Evolutionary conservation across 345 rosid species (phyloP).

Genomic region (Luvunga scandens): DNA sequence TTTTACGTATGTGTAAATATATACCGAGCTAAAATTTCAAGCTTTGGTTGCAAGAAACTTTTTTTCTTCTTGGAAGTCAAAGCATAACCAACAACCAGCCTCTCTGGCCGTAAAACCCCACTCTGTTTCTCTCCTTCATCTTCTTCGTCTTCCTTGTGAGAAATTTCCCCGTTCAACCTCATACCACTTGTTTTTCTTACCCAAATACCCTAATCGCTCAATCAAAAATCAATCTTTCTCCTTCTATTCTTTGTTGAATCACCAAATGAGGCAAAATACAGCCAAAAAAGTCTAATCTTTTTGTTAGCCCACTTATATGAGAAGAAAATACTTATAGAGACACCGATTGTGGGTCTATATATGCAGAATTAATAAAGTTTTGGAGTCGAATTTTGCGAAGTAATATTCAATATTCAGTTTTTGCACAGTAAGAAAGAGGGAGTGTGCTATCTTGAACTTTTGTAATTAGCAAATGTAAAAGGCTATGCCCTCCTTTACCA

Average conservation of each 20-base stretch:
- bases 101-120: slow-evolving; percentile 28
- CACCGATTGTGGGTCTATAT: neutral
- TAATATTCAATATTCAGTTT: neutral
- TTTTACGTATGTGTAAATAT: neutral
- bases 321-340: neutral
- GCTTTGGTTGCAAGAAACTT: slow-evolving; percentile 88
- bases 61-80: slow-evolving; percentile 86
- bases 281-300: neutral
- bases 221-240: neutral
- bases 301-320: neutral
- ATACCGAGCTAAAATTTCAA: slow-evolving; percentile 71
- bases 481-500: neutral
- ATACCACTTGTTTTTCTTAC: slow-evolving; percentile 20
- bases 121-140: slow-evolving; percentile 21
- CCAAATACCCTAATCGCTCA: slow-evolving; percentile 26
- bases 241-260: neutral
- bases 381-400: neutral
- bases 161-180: slow-evolving; percentile 51
- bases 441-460: neutral
- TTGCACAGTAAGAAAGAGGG: neutral
- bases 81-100: slow-evolving; percentile 80
- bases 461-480: neutral
- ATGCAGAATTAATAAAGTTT: neutral
- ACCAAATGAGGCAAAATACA: neutral
- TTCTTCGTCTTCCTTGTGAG: slow-evolving; percentile 11